Conservation (phyloP, 192 early-diverging fungal species). For the Umbelopsis sp. region DNA sequence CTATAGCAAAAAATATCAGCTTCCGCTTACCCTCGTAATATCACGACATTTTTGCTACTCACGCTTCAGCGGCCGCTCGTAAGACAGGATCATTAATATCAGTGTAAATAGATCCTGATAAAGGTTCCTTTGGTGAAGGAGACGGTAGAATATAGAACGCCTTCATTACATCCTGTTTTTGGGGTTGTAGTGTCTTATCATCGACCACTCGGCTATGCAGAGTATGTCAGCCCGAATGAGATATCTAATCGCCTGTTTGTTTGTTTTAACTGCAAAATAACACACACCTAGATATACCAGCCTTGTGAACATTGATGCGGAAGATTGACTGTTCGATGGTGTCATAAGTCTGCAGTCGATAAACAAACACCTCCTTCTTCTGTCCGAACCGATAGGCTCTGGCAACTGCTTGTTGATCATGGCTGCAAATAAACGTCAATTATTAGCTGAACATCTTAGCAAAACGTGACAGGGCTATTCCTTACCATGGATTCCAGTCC, state of each 20-base stretch:
- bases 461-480: neutral
- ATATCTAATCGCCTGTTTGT: no score
- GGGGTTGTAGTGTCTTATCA: constrained; percentile 40
- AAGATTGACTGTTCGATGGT: constrained; percentile 67
- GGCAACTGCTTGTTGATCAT: constrained; percentile 76
- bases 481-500: constrained; percentile 77
- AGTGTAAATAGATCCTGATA: neutral
- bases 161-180: neutral
- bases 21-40: neutral
- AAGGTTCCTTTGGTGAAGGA: neutral
- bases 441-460: no score
- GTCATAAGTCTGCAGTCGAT: constrained; percentile 58
- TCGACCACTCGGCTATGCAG: constrained; percentile 59
- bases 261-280: neutral
- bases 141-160: neutral
- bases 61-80: neutral
- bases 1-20: neutral
- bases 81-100: neutral
- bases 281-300: constrained; percentile 57
- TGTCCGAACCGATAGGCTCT: constrained; percentile 73
- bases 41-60: neutral
- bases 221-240: no score
- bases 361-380: constrained; percentile 67
- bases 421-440: constrained; percentile 1
- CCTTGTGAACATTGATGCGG: constrained; percentile 73